These are phyloP conservation scores for Rickenella mellea DNA, from an alignment of 768 basidiomycete species.

Conservation along the genomic window DNA sequence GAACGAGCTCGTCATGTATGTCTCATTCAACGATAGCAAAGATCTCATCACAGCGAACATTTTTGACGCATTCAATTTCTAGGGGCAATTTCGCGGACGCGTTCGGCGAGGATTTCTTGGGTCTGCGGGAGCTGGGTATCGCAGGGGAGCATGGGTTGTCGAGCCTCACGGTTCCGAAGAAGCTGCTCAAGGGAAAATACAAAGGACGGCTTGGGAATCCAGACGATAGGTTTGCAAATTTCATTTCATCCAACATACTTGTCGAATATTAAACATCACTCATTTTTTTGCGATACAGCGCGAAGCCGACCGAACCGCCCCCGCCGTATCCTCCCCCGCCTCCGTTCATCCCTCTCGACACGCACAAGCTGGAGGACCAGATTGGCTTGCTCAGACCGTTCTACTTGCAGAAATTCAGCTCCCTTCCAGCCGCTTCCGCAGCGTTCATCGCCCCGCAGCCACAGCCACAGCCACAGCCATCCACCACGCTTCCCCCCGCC, in stretches of 20 bases:
- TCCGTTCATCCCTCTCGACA: conserved; percentile 63
- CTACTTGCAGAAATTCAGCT: conserved; percentile 50
- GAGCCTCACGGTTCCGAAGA: conserved; percentile 69
- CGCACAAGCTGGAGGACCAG: conserved; percentile 59
- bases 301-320: conserved; percentile 64
- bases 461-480: not conserved
- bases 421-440: conserved; percentile 5
- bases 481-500: not conserved
- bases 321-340: conserved; percentile 82
- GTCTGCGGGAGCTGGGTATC: conserved; percentile 79
- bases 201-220: conserved; percentile 27
- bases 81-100: conserved; percentile 84
- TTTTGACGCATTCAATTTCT: conserved; percentile 6
- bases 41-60: not conserved
- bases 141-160: conserved; percentile 77
- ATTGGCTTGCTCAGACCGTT: conserved; percentile 78
- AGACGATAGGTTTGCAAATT: conserved; percentile 40
- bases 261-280: not conserved
- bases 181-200: conserved; percentile 59
- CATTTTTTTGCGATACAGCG: conserved; percentile 22
- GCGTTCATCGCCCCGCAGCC: conserved; percentile 9
- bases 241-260: not conserved
- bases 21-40: conserved; percentile 1
- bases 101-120: conserved; percentile 89
- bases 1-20: conserved; percentile 56